phyloP scores from a whole-genome alignment of 1,284 basidiomycete genomes.

The Irpex sp. region DNA sequence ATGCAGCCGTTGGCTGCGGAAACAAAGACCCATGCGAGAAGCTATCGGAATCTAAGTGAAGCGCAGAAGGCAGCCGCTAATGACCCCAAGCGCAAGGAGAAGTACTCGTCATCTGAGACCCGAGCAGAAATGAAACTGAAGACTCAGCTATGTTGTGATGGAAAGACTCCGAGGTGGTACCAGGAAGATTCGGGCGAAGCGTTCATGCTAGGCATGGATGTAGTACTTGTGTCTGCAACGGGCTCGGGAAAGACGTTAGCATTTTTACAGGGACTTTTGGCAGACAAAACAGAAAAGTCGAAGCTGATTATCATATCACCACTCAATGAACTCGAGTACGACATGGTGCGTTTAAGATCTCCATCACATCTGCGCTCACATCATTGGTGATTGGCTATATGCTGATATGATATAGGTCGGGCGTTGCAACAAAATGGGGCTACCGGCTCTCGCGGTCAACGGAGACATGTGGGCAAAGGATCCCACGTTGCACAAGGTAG shows the following conservation, averaged over 20 bases:
- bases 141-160: background rate
- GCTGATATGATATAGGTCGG: constrained; percentile 10
- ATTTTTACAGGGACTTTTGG: constrained; percentile 29
- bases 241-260: constrained; percentile 34
- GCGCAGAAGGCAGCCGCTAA: background rate
- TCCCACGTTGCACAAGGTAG: constrained; percentile 19
- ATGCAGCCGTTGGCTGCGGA: background rate
- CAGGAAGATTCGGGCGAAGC: constrained; percentile 34
- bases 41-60: background rate
- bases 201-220: constrained; percentile 29
- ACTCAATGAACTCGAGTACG: constrained; percentile 28
- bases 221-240: constrained; percentile 30
- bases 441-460: constrained; percentile 29
- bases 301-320: constrained; percentile 30
- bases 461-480: constrained; percentile 23
- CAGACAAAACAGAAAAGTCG: constrained; percentile 14
- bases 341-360: constrained; percentile 18
- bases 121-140: background rate
- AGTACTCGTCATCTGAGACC: background rate
- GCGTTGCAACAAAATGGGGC: constrained; percentile 24
- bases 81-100: background rate
- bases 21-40: background rate
- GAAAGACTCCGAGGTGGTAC: constrained; percentile 22
- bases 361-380: too few species aligned
- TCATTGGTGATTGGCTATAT: too few species aligned